phyloP scores from a whole-genome alignment of 345 rosid genomes.

The Turnera subulata region DNA sequence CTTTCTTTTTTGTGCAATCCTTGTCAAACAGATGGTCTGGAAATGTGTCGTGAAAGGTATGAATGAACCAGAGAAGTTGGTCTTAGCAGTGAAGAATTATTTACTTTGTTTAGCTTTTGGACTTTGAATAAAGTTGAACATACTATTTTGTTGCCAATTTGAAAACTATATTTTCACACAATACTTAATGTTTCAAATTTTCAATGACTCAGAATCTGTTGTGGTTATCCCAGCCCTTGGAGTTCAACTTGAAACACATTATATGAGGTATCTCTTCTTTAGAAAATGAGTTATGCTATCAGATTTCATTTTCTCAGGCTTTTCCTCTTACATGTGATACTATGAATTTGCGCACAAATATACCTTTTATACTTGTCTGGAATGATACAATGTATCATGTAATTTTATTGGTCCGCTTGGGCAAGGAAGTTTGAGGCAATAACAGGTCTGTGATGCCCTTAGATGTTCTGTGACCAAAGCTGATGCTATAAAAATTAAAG shows the following conservation, averaged over 20 bases:
- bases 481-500: too few relatives aligned
- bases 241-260: slow-evolving; percentile 78
- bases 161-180: background rate
- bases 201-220: slow-evolving; percentile 69
- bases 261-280: slow-evolving; percentile 45
- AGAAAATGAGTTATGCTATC: too few relatives aligned
- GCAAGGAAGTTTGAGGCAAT: too few relatives aligned
- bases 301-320: too few relatives aligned
- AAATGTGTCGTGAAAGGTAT: slow-evolving; percentile 62
- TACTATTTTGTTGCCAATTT: background rate
- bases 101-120: background rate
- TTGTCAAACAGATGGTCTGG: slow-evolving; percentile 37
- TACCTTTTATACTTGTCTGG: too few relatives aligned
- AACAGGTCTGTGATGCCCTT: slow-evolving; percentile 28
- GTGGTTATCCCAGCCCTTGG: slow-evolving; percentile 72
- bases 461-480: slow-evolving; percentile 25
- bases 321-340: too few relatives aligned
- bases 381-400: too few relatives aligned
- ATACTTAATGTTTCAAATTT: slow-evolving; percentile 26
- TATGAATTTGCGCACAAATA: too few relatives aligned
- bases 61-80: background rate
- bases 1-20: slow-evolving; percentile 42
- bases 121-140: too few relatives aligned
- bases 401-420: too few relatives aligned
- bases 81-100: background rate